Evolutionary conservation across 169 alveolate species (phyloP).

Genomic region (Plasmodium ovale): DNA sequence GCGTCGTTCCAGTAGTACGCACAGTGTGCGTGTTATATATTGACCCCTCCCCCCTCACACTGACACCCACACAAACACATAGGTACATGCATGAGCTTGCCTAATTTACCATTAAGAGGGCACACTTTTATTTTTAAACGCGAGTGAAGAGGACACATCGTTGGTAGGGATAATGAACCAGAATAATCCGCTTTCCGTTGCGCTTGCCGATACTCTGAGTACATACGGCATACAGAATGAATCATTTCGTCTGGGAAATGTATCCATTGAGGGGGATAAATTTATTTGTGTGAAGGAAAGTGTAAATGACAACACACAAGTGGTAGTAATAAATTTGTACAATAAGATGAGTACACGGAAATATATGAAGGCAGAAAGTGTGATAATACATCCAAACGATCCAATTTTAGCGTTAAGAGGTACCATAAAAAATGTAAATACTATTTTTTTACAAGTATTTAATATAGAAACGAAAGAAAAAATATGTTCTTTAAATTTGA

Average conservation of each 20-base stretch:
- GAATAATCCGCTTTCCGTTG: conserved; percentile 78
- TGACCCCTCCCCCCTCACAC: too few relatives aligned
- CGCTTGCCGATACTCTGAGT: conserved; percentile 80
- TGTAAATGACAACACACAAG: conserved; percentile 77
- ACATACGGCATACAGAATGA: conserved; percentile 75
- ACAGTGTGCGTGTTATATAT: too few relatives aligned
- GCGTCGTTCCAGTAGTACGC: too few relatives aligned
- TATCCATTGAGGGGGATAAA: conserved; percentile 80
- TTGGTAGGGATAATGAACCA: conserved; percentile 74
- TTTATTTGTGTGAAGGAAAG: conserved; percentile 80
- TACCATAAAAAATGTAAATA: conserved; percentile 77
- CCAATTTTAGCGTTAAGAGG: conserved; percentile 97
- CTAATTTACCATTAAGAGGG: too few relatives aligned
- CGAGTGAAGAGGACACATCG: background rate
- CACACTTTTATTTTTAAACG: background rate
- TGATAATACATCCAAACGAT: conserved; percentile 95
- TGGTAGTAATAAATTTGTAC: conserved; percentile 82
- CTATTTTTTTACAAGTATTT: conserved; percentile 90
- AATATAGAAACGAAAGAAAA: conserved; percentile 95
- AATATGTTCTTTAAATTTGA: conserved; percentile 92
- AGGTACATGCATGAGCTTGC: too few relatives aligned
- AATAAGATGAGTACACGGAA: conserved; percentile 87
- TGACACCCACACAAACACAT: too few relatives aligned
- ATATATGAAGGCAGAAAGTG: conserved; percentile 97
- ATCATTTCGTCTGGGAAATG: conserved; percentile 81